phyloP scores from a whole-genome alignment of 1,284 basidiomycete species.

The Heterobasidion parviporum region DNA sequence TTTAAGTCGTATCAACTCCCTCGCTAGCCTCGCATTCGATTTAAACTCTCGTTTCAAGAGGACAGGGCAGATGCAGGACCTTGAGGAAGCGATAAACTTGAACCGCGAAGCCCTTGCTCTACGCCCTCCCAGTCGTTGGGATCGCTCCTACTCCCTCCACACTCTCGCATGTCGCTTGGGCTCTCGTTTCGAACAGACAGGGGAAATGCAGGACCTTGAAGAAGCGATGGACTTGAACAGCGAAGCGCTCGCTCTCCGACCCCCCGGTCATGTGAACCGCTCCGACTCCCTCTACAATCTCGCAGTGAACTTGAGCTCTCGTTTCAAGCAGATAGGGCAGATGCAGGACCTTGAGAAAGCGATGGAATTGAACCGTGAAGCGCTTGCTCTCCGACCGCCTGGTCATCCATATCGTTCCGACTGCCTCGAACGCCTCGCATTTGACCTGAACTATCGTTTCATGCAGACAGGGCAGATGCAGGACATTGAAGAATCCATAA shows the following conservation, averaged over 20 bases:
- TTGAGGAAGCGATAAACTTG: neutral
- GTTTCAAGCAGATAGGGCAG: too few relatives aligned
- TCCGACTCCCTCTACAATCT: too few relatives aligned
- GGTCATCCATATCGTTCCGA: too few relatives aligned
- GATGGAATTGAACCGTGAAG: neutral
- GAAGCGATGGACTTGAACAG: neutral
- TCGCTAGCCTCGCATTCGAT: neutral
- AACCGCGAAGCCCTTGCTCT: neutral
- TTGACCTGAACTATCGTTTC: too few relatives aligned
- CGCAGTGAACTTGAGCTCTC: too few relatives aligned
- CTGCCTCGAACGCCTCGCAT: too few relatives aligned
- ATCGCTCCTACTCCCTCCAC: neutral
- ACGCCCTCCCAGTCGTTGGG: neutral
- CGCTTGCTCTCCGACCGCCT: too few relatives aligned
- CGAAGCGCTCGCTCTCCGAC: too few relatives aligned
- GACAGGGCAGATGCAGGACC: neutral
- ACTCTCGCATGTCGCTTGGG: neutral
- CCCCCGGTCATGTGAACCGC: too few relatives aligned
- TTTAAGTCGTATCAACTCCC: neutral
- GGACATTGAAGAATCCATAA: conserved; percentile 23
- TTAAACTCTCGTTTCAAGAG: neutral
- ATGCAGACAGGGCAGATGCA: conserved; percentile 8
- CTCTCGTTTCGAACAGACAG: neutral
- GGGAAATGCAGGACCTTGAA: neutral
- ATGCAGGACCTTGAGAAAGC: too few relatives aligned